These are phyloP conservation scores for Fomitopsis pulvina DNA, from an alignment of 768 basidiomycete genomes.

Conservation along the genomic window DNA sequence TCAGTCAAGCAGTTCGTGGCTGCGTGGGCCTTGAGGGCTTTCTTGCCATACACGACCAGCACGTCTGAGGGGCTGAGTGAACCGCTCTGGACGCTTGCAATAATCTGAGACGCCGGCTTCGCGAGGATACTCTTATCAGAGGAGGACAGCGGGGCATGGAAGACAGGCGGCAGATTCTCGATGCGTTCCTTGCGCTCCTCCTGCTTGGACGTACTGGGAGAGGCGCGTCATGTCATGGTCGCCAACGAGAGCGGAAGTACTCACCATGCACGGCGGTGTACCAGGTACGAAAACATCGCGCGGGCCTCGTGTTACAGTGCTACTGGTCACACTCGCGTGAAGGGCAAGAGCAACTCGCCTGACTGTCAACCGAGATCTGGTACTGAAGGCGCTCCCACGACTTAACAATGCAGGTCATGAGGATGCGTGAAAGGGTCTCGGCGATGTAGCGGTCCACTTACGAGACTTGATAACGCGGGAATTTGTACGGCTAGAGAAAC, in stretches of 20 bases:
- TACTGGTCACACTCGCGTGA: background rate
- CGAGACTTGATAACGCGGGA: too few relatives aligned
- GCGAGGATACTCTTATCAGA: conserved; percentile 17
- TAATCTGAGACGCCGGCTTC: conserved; percentile 16
- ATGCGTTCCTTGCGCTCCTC: conserved; percentile 22
- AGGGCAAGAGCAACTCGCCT: background rate
- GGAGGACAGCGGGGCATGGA: conserved; percentile 14
- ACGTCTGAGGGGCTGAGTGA: conserved; percentile 16
- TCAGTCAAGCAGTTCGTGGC: conserved; percentile 46
- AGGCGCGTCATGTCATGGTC: background rate
- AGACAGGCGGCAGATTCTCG: conserved; percentile 15
- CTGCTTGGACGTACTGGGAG: conserved; percentile 17
- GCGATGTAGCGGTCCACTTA: too few relatives aligned
- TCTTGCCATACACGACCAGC: conserved; percentile 30
- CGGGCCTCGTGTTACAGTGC: too few relatives aligned
- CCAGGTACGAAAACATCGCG: conserved; percentile 16
- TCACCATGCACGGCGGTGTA: conserved; percentile 21
- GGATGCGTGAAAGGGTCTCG: too few relatives aligned
- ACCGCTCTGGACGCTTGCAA: conserved; percentile 19
- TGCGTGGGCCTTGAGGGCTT: conserved; percentile 33
- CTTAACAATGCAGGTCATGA: too few relatives aligned
- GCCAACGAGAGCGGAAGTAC: background rate
- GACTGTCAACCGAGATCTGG: background rate
- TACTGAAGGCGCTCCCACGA: background rate
- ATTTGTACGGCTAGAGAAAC: too few relatives aligned